Conservation (phyloP, 2,329 filamentous ascomycete species). For the Penicillium sp. region DNA sequence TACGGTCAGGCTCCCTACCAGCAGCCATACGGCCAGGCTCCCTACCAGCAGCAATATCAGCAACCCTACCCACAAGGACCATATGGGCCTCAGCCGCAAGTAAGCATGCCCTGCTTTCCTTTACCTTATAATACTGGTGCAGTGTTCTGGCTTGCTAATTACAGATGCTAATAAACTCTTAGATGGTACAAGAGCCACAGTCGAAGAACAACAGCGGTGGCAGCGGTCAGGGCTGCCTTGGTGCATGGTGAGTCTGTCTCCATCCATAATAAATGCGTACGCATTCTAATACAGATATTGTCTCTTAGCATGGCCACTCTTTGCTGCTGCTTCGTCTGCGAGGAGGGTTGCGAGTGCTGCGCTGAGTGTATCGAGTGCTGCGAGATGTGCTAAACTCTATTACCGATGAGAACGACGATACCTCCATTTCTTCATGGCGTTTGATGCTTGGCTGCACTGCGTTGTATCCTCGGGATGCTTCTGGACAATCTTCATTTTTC, state of each 20-base stretch:
- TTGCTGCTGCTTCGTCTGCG: constrained; percentile 64
- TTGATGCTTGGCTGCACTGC: constrained; percentile 2
- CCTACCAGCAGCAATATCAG: no score
- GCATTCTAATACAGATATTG: constrained; percentile 10
- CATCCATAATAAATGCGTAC: background rate
- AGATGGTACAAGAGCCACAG: constrained; percentile 27
- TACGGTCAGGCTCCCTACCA: constrained; percentile 29
- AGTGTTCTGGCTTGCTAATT: no score
- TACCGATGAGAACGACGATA: constrained; percentile 26
- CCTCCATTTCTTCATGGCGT: constrained; percentile 22
- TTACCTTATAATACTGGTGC: no score
- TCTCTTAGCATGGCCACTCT: constrained; percentile 51
- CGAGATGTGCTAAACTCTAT: constrained; percentile 34
- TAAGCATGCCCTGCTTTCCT: no score
- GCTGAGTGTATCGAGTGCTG: constrained; percentile 59
- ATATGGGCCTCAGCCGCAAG: background rate
- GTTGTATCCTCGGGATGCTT: background rate
- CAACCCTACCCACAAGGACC: no score
- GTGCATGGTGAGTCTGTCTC: constrained; percentile 45
- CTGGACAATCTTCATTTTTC: constrained; percentile 4
- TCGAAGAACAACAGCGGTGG: constrained; percentile 24
- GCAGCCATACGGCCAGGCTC: constrained; percentile 11
- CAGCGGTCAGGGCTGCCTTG: constrained; percentile 48
- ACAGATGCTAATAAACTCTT: background rate
- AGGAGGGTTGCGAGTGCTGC: constrained; percentile 64